A percentile compares a stretch with the other conserved stretches of the same genome.
These are phyloP conservation scores for Aureobasidium musti DNA, from an alignment of 2,329 filamentous ascomycete species.

Conservation along the genomic window DNA sequence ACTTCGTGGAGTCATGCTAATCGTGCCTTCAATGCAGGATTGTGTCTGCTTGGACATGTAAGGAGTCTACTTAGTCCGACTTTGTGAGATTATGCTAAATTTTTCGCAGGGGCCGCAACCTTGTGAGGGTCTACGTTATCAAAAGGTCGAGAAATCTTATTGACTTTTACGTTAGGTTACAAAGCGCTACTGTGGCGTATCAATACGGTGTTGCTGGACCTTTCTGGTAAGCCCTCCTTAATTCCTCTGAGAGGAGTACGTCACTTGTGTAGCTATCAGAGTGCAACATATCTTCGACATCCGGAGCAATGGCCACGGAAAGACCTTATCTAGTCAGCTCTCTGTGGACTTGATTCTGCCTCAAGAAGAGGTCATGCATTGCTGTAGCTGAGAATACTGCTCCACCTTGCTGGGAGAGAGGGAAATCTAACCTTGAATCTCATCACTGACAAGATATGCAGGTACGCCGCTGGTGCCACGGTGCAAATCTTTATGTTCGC, in stretches of 20 bases:
- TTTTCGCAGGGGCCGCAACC: constrained; percentile 37
- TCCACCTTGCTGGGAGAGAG: too few species aligned
- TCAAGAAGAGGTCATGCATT: too few species aligned
- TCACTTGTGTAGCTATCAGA: too few species aligned
- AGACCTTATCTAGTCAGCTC: too few species aligned
- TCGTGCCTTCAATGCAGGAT: too few species aligned
- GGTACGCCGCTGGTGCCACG: constrained; percentile 47
- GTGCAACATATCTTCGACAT: too few species aligned
- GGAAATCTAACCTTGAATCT: too few species aligned
- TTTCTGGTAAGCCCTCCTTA: constrained; percentile 1
- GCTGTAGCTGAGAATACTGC: too few species aligned
- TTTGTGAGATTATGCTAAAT: neutral
- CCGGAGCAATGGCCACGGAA: too few species aligned
- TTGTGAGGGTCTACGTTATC: constrained; percentile 26
- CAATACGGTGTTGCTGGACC: constrained; percentile 38
- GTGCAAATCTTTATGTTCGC: constrained; percentile 49
- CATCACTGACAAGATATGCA: neutral
- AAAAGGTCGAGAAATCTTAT: too few species aligned
- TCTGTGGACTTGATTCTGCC: too few species aligned
- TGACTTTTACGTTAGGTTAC: constrained; percentile 30
- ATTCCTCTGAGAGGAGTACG: neutral
- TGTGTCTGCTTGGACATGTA: constrained; percentile 83
- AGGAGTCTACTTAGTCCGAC: neutral
- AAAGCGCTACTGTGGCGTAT: constrained; percentile 41
- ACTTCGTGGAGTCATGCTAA: too few species aligned